Conservation (phyloP, 768 basidiomycete species). For the Auricularia cornea region DNA sequence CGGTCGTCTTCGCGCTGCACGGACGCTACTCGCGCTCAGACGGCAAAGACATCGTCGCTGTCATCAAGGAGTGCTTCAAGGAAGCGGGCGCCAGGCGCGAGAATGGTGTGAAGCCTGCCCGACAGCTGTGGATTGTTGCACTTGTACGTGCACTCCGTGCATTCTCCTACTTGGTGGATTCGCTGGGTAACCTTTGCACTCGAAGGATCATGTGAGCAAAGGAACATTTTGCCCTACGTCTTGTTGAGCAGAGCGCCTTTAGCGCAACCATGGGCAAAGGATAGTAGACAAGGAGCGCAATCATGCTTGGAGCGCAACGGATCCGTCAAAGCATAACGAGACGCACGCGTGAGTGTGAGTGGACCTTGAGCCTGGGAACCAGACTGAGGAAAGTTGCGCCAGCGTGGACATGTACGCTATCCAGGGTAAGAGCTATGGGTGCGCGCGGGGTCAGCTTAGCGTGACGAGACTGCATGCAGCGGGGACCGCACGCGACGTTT, state of each 20-base stretch:
- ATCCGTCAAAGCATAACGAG: slow-evolving; percentile 29
- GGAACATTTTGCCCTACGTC: too few relatives aligned
- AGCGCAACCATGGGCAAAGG: slow-evolving; percentile 44
- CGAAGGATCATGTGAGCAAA: too few relatives aligned
- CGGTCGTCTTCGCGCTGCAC: slow-evolving; percentile 40
- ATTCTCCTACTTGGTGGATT: too few relatives aligned
- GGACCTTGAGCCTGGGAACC: neutral
- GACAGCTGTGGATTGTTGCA: too few relatives aligned
- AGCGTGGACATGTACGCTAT: slow-evolving; percentile 43
- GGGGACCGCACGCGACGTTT: slow-evolving; percentile 69
- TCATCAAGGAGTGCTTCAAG: too few relatives aligned
- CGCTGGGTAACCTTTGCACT: too few relatives aligned
- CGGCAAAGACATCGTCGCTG: slow-evolving; percentile 1
- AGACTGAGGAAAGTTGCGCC: slow-evolving; percentile 9
- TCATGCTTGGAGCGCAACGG: slow-evolving; percentile 28
- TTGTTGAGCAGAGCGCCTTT: slow-evolving; percentile 8
- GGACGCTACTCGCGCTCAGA: slow-evolving; percentile 32
- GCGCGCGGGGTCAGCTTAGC: neutral
- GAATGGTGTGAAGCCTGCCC: too few relatives aligned
- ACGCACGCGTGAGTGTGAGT: slow-evolving; percentile 29
- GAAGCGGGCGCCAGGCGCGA: too few relatives aligned
- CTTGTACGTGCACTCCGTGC: too few relatives aligned
- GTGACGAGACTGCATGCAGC: slow-evolving; percentile 19
- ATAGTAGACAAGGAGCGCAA: slow-evolving; percentile 31
- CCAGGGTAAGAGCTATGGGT: slow-evolving; percentile 29